phyloP scores from a whole-genome alignment of 179 eudicot species.

The Camellia oleifera region DNA sequence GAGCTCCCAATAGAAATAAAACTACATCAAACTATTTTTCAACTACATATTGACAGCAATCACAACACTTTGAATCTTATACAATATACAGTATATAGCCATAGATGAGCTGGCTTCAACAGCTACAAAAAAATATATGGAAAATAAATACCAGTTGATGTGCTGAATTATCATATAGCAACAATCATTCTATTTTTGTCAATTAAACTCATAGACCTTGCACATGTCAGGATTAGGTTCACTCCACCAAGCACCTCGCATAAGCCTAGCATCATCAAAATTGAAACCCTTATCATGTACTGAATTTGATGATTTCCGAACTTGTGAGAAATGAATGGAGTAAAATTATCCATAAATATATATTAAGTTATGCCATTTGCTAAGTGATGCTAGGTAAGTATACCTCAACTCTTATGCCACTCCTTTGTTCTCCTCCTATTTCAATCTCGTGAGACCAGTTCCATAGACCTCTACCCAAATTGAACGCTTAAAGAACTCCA shows the following conservation, averaged over 20 bases:
- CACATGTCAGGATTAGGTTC: constrained; percentile 85
- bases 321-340: constrained; percentile 31
- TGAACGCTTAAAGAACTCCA: constrained; percentile 97
- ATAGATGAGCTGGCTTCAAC: neutral
- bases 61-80: neutral
- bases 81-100: too few species aligned
- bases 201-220: constrained; percentile 35
- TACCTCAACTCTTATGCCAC: constrained; percentile 64
- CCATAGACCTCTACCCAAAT: constrained; percentile 91
- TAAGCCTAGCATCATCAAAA: constrained; percentile 83
- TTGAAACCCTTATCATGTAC: constrained; percentile 88
- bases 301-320: constrained; percentile 46
- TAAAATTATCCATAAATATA: neutral
- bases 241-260: constrained; percentile 97
- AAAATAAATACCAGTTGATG: too few species aligned
- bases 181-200: too few species aligned
- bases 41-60: too few species aligned
- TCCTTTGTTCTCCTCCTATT: constrained; percentile 71
- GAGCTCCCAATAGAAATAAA: neutral
- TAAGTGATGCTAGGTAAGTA: neutral
- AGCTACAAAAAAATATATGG: neutral
- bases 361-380: neutral
- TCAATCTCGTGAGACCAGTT: constrained; percentile 86
- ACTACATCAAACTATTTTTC: neutral
- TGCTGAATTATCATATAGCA: too few species aligned